Conservation (phyloP, 2,329 filamentous ascomycete species). For the Nemania sp. region DNA sequence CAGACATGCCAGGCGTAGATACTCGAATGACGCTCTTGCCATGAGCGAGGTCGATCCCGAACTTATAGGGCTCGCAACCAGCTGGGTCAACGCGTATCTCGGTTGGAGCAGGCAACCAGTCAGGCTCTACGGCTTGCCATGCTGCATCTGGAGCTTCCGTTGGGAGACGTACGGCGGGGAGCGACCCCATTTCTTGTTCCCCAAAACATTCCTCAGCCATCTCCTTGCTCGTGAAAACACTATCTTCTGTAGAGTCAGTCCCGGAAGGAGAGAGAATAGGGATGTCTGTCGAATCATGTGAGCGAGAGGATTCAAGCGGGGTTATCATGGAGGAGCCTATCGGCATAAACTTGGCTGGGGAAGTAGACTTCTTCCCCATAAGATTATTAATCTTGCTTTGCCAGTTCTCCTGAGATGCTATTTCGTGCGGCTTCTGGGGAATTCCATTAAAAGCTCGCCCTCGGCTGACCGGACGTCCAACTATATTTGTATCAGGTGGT, state of each 20-base stretch:
- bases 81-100: constrained; percentile 63
- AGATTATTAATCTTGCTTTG: constrained; percentile 87
- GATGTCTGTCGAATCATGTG: constrained; percentile 71
- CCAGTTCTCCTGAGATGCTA: constrained; percentile 66
- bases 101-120: constrained; percentile 66
- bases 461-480: constrained; percentile 44
- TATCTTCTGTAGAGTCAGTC: constrained; percentile 54
- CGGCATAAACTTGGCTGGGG: constrained; percentile 68
- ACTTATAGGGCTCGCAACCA: constrained; percentile 58
- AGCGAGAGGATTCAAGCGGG: constrained; percentile 68
- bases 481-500: constrained; percentile 28
- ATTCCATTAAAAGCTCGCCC: constrained; percentile 44
- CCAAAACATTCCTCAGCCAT: constrained; percentile 85
- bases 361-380: constrained; percentile 71
- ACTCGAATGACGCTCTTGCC: constrained; percentile 59
- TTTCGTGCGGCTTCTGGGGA: constrained; percentile 48
- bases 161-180: constrained; percentile 78
- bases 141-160: constrained; percentile 70
- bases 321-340: constrained; percentile 76
- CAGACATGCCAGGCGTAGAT: constrained; percentile 56
- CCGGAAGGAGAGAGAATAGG: constrained; percentile 67
- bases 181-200: constrained; percentile 81
- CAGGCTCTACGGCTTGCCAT: constrained; percentile 70
- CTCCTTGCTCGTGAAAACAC: constrained; percentile 69
- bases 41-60: constrained; percentile 55